These are phyloP conservation scores for Penicillium sp. DNA, from an alignment of 2,329 filamentous ascomycete species.

Conservation along the genomic window DNA sequence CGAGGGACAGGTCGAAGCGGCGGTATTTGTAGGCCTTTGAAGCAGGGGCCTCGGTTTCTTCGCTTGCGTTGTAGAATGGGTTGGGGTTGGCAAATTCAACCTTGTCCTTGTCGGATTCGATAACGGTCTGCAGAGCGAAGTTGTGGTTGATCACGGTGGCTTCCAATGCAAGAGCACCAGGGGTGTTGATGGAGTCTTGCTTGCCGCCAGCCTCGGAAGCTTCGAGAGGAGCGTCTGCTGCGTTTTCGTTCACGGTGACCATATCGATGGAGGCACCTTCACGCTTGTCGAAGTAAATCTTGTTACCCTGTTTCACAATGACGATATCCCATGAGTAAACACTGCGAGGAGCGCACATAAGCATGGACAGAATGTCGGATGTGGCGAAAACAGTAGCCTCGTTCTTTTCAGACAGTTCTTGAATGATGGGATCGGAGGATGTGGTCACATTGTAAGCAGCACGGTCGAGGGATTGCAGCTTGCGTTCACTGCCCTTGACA, in stretches of 20 bases:
- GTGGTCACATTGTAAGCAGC: conserved; percentile 98
- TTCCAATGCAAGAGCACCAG: conserved; percentile 87
- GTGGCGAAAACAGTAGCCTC: conserved; percentile 97
- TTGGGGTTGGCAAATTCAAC: conserved; percentile 82
- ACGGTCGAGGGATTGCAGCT: conserved; percentile 83
- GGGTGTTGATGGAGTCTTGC: conserved; percentile 93
- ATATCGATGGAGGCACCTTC: conserved; percentile 92
- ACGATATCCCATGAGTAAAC: conserved; percentile 99
- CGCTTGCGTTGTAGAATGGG: conserved; percentile 92
- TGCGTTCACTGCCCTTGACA: conserved; percentile 82
- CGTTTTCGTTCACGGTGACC: conserved; percentile 99
- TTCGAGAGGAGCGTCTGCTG: conserved; percentile 88
- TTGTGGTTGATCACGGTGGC: conserved; percentile 99
- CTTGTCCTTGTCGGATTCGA: conserved; percentile 74
- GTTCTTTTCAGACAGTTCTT: conserved; percentile 92
- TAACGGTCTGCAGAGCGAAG: conserved; percentile 92
- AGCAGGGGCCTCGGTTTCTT: conserved; percentile 89
- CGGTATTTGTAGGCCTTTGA: conserved; percentile 99
- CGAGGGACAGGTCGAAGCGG: conserved; percentile 89
- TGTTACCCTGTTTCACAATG: conserved; percentile 87
- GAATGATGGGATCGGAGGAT: conserved; percentile 91
- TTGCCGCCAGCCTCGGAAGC: conserved; percentile 66
- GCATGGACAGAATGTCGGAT: conserved; percentile 95
- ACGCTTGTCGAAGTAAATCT: conserved; percentile 98
- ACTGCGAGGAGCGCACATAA: conserved; percentile 96